These are phyloP conservation scores for Auricularia auricula-judae DNA, from an alignment of 768 basidiomycete species.

Conservation along the genomic window DNA sequence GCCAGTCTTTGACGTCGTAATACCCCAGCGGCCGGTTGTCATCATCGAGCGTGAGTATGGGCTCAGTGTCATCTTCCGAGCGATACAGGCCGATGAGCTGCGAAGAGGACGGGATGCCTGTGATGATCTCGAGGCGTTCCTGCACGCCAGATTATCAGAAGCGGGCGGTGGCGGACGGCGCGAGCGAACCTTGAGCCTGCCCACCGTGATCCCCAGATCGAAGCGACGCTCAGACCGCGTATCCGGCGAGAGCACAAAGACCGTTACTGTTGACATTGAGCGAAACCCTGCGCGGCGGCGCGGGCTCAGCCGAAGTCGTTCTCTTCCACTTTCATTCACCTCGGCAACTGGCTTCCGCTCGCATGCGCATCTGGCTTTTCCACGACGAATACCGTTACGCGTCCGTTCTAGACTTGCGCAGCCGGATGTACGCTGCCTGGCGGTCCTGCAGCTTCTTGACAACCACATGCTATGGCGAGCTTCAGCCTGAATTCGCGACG, in stretches of 20 bases:
- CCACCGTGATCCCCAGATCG: conserved; percentile 62
- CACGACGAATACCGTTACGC: too few relatives aligned
- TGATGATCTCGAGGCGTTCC: conserved; percentile 79
- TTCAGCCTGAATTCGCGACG: too few relatives aligned
- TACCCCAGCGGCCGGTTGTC: conserved; percentile 58
- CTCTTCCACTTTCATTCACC: too few relatives aligned
- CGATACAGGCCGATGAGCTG: conserved; percentile 59
- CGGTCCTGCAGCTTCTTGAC: too few relatives aligned
- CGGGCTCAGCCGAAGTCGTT: too few relatives aligned
- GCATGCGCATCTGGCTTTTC: too few relatives aligned
- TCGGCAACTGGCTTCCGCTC: too few relatives aligned
- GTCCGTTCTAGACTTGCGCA: too few relatives aligned
- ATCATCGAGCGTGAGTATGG: conserved; percentile 47
- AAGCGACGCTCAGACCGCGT: conserved; percentile 84
- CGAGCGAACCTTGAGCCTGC: conserved; percentile 64
- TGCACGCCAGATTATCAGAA: conserved; percentile 17
- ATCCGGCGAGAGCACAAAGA: conserved; percentile 79
- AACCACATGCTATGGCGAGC: too few relatives aligned
- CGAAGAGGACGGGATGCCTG: conserved; percentile 71
- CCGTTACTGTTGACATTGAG: conserved; percentile 32
- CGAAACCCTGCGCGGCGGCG: too few relatives aligned
- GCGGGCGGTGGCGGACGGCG: background rate
- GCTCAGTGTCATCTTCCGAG: conserved; percentile 36
- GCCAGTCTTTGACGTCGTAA: conserved; percentile 66
- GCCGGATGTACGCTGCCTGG: too few relatives aligned